Evolutionary conservation across 2,329 filamentous ascomycete species (phyloP).

Genomic region (Pseudocercospora cruenta): DNA sequence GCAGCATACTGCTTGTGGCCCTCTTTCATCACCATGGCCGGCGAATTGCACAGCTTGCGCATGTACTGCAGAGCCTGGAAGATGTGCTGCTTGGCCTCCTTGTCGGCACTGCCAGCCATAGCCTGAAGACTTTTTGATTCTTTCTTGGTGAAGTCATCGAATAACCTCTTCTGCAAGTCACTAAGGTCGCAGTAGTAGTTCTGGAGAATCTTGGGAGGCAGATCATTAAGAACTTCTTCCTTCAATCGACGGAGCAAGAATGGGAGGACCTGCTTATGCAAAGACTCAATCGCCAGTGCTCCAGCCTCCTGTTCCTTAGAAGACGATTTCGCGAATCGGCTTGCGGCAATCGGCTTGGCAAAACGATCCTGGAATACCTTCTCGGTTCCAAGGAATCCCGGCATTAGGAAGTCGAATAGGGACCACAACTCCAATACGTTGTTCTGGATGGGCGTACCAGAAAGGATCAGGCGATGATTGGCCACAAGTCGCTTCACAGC

Average conservation of each 20-base stretch:
- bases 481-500: constrained; percentile 88
- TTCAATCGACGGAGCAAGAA: constrained; percentile 96
- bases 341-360: constrained; percentile 91
- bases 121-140: constrained; percentile 86
- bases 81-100: constrained; percentile 95
- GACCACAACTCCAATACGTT: constrained; percentile 98
- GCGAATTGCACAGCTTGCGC: constrained; percentile 98
- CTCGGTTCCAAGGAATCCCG: constrained; percentile 92
- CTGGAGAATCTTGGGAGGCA: constrained; percentile 96
- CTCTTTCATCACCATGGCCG: constrained; percentile 93
- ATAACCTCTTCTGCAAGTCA: constrained; percentile 90
- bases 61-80: constrained; percentile 99
- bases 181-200: constrained; percentile 99
- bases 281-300: constrained; percentile 92
- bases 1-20: constrained; percentile 88
- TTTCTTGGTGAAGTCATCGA: constrained; percentile 94
- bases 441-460: constrained; percentile 96
- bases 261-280: constrained; percentile 96
- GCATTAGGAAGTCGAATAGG: constrained; percentile 98
- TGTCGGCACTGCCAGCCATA: constrained; percentile 82
- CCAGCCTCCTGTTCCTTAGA: constrained; percentile 98
- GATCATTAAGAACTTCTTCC: constrained; percentile 93
- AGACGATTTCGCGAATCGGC: constrained; percentile 93
- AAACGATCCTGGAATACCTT: constrained; percentile 97
- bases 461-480: constrained; percentile 94